Evolutionary conservation across 83 land plant species (phyloP).

Genomic region (Picea abies): DNA sequence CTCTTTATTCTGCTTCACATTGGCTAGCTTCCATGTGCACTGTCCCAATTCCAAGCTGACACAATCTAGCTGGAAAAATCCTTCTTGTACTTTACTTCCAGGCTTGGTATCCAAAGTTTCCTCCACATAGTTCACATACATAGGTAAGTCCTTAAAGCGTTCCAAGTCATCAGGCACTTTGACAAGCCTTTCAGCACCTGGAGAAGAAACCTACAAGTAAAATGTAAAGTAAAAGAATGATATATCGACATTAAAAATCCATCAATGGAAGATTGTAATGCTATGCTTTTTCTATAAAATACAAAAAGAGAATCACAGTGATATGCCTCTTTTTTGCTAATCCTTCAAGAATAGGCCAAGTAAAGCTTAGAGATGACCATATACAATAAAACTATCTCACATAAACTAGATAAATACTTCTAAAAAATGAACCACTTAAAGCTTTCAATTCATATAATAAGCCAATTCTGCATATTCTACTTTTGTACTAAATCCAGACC

Average conservation of each 20-base stretch:
- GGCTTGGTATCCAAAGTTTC: slow-evolving; percentile 17
- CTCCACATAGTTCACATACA: slow-evolving; percentile 53
- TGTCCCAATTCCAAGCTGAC: slow-evolving; percentile 32
- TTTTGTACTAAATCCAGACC: not conserved
- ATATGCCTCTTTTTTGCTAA: not conserved
- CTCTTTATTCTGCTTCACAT: slow-evolving; percentile 68
- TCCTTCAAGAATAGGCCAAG: not conserved
- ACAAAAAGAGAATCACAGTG: not conserved
- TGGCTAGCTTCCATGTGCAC: slow-evolving; percentile 69
- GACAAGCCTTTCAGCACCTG: slow-evolving; percentile 73
- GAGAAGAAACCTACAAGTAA: slow-evolving; percentile 71
- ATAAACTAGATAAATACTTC: not conserved
- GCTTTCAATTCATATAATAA: not conserved
- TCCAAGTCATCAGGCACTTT: slow-evolving; percentile 67
- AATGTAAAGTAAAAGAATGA: not conserved
- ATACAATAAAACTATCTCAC: not conserved
- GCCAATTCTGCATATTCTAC: not conserved
- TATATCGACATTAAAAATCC: not conserved
- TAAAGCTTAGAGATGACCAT: not conserved
- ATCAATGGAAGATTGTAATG: not conserved
- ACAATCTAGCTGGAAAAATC: slow-evolving; percentile 52
- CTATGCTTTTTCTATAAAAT: not conserved
- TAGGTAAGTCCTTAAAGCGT: slow-evolving; percentile 66
- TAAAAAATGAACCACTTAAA: not conserved
- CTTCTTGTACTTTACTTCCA: slow-evolving; percentile 17